Percentiles rank a stretch among this genome's conserved stretches.
Conservation (phyloP, 2,329 filamentous ascomycete genomes). For the Bisporella sp. region DNA sequence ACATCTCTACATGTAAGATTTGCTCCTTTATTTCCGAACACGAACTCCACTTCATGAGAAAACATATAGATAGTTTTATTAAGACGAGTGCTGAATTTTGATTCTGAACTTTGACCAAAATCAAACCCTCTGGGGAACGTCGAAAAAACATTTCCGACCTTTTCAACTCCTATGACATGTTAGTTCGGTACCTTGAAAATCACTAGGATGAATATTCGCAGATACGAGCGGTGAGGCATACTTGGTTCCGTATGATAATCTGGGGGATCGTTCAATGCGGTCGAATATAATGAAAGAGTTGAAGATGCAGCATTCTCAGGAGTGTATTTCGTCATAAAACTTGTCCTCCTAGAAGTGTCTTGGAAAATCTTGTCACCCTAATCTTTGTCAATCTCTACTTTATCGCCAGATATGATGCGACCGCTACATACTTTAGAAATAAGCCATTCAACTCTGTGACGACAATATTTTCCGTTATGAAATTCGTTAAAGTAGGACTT, state of each 20-base stretch:
- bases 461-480: constrained; percentile 2
- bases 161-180: constrained; percentile 1
- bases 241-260: constrained; percentile 3
- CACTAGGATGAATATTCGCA: not conserved
- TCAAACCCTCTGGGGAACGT: not conserved
- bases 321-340: not conserved
- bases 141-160: constrained; percentile 1
- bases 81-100: not conserved
- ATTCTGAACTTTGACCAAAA: not conserved
- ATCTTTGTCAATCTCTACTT: not conserved
- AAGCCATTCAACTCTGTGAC: constrained; percentile 3
- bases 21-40: constrained; percentile 8
- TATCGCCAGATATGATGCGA: not conserved
- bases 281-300: constrained; percentile 1
- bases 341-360: not conserved
- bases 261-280: not conserved
- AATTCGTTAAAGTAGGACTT: not conserved
- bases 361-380: constrained; percentile 7
- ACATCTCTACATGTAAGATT: constrained; percentile 6
- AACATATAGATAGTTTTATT: not conserved
- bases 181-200: not conserved
- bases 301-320: not conserved
- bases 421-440: constrained; percentile 9
- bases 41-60: not conserved
- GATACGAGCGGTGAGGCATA: not conserved